Percentiles rank a stretch among this genome's conserved stretches.
phyloP scores from a whole-genome alignment of 129 eudicot species.

The Escallonia herrerae region DNA sequence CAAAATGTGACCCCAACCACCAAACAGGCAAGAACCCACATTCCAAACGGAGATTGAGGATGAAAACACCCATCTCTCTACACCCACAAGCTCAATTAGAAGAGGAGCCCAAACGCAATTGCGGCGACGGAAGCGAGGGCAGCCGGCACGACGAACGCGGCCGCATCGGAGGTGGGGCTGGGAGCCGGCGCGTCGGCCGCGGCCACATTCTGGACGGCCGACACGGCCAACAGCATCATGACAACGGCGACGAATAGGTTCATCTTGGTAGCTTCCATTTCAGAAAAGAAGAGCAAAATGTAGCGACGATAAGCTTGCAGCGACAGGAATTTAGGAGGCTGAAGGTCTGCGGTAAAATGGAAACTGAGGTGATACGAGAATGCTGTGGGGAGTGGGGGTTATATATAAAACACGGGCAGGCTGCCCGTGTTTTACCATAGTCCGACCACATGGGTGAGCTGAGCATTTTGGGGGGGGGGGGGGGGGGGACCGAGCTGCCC shows the following conservation, averaged over 20 bases:
- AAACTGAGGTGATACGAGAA: no score
- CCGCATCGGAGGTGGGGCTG: conserved; percentile 25
- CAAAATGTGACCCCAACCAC: no score
- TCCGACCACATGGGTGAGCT: not conserved
- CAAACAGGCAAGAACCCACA: no score
- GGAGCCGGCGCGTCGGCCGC: conserved; percentile 36
- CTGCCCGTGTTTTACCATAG: no score
- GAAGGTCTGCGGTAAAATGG: no score
- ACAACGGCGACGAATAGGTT: conserved; percentile 9
- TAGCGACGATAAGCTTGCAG: no score
- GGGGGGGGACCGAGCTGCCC: not conserved
- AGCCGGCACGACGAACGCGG: conserved; percentile 23
- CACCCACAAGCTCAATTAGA: not conserved
- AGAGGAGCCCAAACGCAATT: conserved; percentile 16
- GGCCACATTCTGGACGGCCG: conserved; percentile 7
- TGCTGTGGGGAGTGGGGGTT: not conserved
- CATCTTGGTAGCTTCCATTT: conserved; percentile 38
- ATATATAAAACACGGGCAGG: conserved; percentile 13
- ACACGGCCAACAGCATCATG: conserved; percentile 23
- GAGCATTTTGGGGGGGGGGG: not conserved
- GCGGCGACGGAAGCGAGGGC: conserved; percentile 27
- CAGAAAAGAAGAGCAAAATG: no score
- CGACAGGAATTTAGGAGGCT: no score
- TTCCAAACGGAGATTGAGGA: no score
- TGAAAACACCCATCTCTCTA: no score